Conservation (phyloP, 192 early-diverging fungal species). For the Umbelopsis ramanniana region DNA sequence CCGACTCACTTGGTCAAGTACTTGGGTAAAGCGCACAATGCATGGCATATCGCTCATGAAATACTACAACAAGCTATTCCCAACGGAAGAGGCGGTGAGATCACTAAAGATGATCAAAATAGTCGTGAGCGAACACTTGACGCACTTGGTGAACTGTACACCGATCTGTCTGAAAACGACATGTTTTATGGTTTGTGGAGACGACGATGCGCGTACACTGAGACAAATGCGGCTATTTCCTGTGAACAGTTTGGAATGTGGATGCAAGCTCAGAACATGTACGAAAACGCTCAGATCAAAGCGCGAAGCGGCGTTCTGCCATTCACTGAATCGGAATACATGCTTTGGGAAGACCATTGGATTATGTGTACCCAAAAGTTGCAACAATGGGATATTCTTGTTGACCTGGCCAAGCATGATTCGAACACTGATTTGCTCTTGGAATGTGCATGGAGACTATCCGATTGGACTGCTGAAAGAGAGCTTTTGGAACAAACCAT, state of each 20-base stretch:
- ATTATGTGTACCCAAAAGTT: slow-evolving; percentile 85
- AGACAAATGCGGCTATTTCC: slow-evolving; percentile 96
- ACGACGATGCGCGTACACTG: slow-evolving; percentile 82
- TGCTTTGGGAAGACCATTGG: slow-evolving; percentile 99
- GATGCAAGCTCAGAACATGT: slow-evolving; percentile 87
- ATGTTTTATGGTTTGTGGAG: slow-evolving; percentile 94
- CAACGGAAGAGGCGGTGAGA: slow-evolving; percentile 44
- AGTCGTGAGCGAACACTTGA: slow-evolving; percentile 90
- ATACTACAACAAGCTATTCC: slow-evolving; percentile 77
- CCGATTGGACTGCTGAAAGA: slow-evolving; percentile 88
- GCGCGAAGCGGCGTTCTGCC: slow-evolving; percentile 83
- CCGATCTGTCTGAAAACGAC: slow-evolving; percentile 84
- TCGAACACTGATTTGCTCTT: slow-evolving; percentile 83
- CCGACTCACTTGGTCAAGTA: slow-evolving; percentile 95
- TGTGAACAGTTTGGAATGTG: slow-evolving; percentile 95
- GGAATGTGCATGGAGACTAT: slow-evolving; percentile 94
- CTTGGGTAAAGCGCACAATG: slow-evolving; percentile 88
- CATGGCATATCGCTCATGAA: slow-evolving; percentile 89
- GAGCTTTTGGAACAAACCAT: slow-evolving; percentile 75
- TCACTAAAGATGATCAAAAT: slow-evolving; percentile 83
- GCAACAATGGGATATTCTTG: slow-evolving; percentile 97
- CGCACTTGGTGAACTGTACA: slow-evolving; percentile 86
- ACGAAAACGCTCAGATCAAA: slow-evolving; percentile 93
- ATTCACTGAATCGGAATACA: slow-evolving; percentile 95
- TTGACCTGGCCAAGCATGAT: slow-evolving; percentile 92